Conservation (phyloP, 2,329 filamentous ascomycete species). For the Trichocomaceae sp. region DNA sequence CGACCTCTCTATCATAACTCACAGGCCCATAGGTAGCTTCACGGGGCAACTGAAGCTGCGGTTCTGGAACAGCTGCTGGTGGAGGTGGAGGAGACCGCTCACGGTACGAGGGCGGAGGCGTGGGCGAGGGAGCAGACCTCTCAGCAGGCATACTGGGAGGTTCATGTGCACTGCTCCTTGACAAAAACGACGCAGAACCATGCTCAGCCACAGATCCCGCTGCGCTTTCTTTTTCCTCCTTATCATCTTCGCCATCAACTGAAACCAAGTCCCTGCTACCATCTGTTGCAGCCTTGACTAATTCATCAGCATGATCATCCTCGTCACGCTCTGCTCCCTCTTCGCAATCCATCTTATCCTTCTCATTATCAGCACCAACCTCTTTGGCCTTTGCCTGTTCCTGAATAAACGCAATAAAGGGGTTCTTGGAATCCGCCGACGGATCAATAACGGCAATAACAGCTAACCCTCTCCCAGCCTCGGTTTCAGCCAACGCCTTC, state of each 20-base stretch:
- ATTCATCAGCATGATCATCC: background rate
- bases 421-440: conserved; percentile 12
- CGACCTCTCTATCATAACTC: background rate
- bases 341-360: background rate
- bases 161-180: background rate
- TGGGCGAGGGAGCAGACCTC: background rate
- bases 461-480: conserved; percentile 15
- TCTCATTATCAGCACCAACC: background rate
- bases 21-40: background rate
- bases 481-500: background rate
- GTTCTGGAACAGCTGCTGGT: background rate
- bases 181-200: background rate
- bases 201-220: background rate
- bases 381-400: background rate
- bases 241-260: conserved; percentile 5
- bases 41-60: background rate
- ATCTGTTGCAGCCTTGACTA: background rate
- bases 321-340: background rate
- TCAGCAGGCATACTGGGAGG: background rate
- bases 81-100: background rate
- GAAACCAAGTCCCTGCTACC: background rate
- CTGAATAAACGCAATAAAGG: conserved; percentile 17
- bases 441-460: conserved; percentile 6
- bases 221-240: background rate
- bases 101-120: background rate